phyloP scores from a whole-genome alignment of 306 rosid genomes.

The Quercus mongolica region DNA sequence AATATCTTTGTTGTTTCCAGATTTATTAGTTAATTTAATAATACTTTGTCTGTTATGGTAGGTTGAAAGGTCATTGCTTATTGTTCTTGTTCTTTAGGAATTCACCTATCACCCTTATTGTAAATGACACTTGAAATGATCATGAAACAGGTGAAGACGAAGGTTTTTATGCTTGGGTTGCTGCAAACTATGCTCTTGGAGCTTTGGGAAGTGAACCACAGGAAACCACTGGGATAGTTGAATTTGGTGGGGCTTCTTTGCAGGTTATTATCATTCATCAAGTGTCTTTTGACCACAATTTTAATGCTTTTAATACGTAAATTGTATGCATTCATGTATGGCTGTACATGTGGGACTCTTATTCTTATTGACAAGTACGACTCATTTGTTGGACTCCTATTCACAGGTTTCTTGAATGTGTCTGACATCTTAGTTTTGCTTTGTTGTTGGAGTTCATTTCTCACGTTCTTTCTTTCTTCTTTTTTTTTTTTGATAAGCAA shows the following conservation, averaged over 20 bases:
- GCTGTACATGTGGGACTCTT: not conserved
- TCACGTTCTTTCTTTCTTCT: too few relatives aligned
- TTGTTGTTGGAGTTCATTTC: not conserved
- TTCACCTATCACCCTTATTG: not conserved
- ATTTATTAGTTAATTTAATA: not conserved
- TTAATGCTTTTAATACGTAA: not conserved
- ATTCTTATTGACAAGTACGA: not conserved
- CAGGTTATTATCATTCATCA: conserved; percentile 45
- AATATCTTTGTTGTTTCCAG: not conserved
- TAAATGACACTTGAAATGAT: conserved; percentile 8
- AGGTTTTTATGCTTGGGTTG: conserved; percentile 53
- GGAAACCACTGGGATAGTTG: conserved; percentile 50
- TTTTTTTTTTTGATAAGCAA: too few relatives aligned
- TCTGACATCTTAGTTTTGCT: not conserved
- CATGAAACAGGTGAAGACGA: conserved; percentile 37
- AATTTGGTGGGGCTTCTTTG: conserved; percentile 57
- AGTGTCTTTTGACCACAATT: not conserved
- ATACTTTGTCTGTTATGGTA: not conserved
- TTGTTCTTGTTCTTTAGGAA: not conserved
- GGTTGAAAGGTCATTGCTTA: not conserved
- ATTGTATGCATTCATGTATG: not conserved
- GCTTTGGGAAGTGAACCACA: conserved; percentile 40
- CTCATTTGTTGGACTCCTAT: not conserved
- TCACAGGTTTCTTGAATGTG: not conserved
- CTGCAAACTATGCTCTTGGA: conserved; percentile 56